These are phyloP conservation scores for Yamadazyma atlantica DNA, from an alignment of 1,139 yeast species.

Conservation along the genomic window DNA sequence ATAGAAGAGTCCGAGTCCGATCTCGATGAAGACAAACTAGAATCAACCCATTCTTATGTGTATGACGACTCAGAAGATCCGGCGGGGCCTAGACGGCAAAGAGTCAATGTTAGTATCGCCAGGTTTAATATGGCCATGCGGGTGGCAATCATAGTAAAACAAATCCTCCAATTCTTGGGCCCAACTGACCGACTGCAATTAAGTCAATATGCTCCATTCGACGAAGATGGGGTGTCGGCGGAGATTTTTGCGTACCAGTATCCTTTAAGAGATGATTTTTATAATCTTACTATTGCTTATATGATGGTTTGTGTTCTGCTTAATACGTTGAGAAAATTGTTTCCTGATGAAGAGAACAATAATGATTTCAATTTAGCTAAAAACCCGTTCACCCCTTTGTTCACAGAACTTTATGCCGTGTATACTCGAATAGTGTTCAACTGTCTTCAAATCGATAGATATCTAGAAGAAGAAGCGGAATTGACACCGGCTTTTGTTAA, in stretches of 20 bases:
- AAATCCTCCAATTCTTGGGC: neutral
- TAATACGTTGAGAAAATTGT: slow-evolving; percentile 52
- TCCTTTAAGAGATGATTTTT: slow-evolving; percentile 26
- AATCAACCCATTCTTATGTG: too few relatives aligned
- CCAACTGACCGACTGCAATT: neutral
- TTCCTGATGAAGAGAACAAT: slow-evolving; percentile 22
- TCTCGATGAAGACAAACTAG: neutral
- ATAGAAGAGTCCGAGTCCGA: slow-evolving; percentile 13
- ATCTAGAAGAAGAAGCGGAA: slow-evolving; percentile 46
- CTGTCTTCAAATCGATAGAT: slow-evolving; percentile 64
- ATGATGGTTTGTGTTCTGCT: slow-evolving; percentile 43
- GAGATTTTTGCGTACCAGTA: slow-evolving; percentile 43
- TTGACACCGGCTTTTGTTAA: slow-evolving; percentile 51
- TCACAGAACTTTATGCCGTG: slow-evolving; percentile 62
- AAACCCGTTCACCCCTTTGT: slow-evolving; percentile 61
- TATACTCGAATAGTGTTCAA: slow-evolving; percentile 56
- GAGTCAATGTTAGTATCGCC: too few relatives aligned
- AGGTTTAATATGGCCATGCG: too few relatives aligned
- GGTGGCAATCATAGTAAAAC: too few relatives aligned
- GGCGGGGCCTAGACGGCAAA: too few relatives aligned
- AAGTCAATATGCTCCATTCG: slow-evolving; percentile 3
- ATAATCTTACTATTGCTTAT: slow-evolving; percentile 33
- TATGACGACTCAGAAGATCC: slow-evolving; percentile 1
- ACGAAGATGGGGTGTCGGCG: slow-evolving; percentile 21
- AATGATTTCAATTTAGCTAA: slow-evolving; percentile 38